phyloP scores from a whole-genome alignment of 2,329 filamentous ascomycete genomes.

The Tolypocladium endophyticum region DNA sequence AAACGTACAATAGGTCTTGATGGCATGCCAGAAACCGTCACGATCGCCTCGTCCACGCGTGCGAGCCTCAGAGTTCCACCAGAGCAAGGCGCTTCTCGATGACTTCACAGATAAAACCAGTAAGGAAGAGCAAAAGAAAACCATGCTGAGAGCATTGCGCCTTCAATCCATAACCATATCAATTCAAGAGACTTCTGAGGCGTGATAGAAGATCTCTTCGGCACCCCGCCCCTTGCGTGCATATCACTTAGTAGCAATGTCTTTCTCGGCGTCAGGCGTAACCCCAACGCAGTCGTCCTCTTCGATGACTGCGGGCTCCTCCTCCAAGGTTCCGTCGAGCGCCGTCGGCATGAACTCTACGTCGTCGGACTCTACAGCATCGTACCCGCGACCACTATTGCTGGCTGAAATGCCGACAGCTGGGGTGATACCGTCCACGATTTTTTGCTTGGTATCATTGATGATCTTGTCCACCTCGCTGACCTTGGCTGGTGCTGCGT shows the following conservation, averaged over 20 bases:
- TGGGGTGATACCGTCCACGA: constrained; percentile 40
- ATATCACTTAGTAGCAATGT: constrained; percentile 7
- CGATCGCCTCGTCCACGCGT: neutral
- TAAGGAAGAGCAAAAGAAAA: neutral
- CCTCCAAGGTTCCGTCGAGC: constrained; percentile 39
- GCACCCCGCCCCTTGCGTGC: neutral
- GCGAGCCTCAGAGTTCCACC: neutral
- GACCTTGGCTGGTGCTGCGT: constrained; percentile 28
- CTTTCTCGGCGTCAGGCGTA: constrained; percentile 7
- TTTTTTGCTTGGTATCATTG: constrained; percentile 46
- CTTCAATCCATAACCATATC: neutral
- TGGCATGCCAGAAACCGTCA: neutral
- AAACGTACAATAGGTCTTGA: neutral
- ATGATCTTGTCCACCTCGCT: constrained; percentile 54
- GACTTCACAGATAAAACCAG: neutral
- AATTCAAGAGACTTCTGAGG: neutral
- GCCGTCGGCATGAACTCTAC: constrained; percentile 41
- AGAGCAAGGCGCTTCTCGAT: neutral
- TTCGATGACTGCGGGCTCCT: constrained; percentile 31
- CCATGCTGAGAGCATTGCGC: neutral
- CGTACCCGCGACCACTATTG: constrained; percentile 48
- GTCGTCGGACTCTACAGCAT: constrained; percentile 26
- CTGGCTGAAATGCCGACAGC: constrained; percentile 50
- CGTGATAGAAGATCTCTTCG: neutral
- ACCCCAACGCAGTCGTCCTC: constrained; percentile 20